Evolutionary conservation across 768 basidiomycete genomes (phyloP), one percentile per base, ranked within the genome.

Genomic region (Termitomyces sp.): DNA sequence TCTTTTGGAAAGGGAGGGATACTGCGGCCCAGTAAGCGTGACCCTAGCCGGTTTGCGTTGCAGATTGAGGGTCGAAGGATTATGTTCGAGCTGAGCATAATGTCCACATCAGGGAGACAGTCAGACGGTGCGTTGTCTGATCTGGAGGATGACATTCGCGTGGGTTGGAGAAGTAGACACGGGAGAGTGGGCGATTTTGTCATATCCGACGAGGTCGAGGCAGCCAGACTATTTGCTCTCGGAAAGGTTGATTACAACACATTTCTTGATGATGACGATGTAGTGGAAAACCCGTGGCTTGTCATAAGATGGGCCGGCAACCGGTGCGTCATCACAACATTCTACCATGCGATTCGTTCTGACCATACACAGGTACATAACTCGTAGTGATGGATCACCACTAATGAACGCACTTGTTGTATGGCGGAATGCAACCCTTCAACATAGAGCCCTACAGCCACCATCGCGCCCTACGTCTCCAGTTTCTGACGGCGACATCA

Each of bases 31-130:
- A 83, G 83, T 57, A 77, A 78, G 59, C 75, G 78, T 4, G 87
- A 93, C 61, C 78, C 85, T 13, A 81, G 82, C 44, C 74, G 77
- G 56, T 89, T 92, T 63, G 76, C 84, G 16, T 77, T 95, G 12
- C 77, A 78, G 30, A 82, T 89, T 46, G 86, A 88, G 37, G 82
- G 79, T 3, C 75, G 75, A 56, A 75, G 74, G 51, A 76, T 88
- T 22, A 75, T 76, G n/a, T 94, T 94, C 63, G 87, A 95, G 69
- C 71, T 95, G 59, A 88, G 91, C 63, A 62, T 93, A 44, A 78
- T 88, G 20, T 73, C 75, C 2, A 67, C 67, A 3, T 54, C 57
- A 6, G 66, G 61, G 34, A 70, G 72, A n/a, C 49, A 36, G 33
- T 45, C 52, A 34, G 59, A 65, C 22, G 65, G 60, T n/a, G 57